phyloP scores from a whole-genome alignment of 1,139 yeast species.

The Blastobotrys serpentis region DNA sequence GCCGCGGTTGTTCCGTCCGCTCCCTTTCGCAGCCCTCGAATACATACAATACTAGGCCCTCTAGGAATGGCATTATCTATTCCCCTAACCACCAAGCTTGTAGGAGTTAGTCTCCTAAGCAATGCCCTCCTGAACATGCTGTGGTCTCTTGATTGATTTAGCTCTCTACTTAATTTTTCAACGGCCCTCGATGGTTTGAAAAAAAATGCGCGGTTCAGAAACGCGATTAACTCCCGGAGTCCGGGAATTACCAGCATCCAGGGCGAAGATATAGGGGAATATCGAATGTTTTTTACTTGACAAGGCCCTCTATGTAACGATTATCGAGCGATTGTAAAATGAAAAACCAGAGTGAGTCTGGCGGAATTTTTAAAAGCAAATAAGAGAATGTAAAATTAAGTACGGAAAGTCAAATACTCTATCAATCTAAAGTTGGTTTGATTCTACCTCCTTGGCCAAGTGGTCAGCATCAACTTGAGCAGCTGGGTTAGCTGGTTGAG shows the following conservation, averaged over 20 bases:
- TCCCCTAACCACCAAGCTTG: background rate
- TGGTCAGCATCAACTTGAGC: slow-evolving; percentile 8
- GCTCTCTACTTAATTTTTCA: too few species aligned
- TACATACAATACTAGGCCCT: background rate
- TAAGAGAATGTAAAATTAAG: background rate
- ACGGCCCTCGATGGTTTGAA: too few species aligned
- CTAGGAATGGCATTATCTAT: background rate
- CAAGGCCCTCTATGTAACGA: too few species aligned
- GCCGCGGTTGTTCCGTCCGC: background rate
- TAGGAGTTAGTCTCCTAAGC: background rate
- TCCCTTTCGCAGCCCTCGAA: background rate
- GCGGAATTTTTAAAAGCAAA: background rate
- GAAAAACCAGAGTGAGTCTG: too few species aligned
- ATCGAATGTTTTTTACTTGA: too few species aligned
- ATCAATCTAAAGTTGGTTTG: slow-evolving; percentile 4
- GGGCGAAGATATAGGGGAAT: too few species aligned
- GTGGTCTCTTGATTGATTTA: background rate
- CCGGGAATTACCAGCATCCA: too few species aligned
- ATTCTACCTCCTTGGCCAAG: slow-evolving; percentile 1
- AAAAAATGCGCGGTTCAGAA: too few species aligned
- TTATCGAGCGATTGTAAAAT: too few species aligned
- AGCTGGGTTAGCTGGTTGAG: slow-evolving; percentile 11
- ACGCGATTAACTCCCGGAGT: too few species aligned
- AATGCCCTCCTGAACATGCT: background rate
- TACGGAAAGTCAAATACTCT: background rate